Evolutionary conservation across 352 stramenopile genomes (phyloP).

Genomic region (Hyaloperonospora arabidopsidis): DNA sequence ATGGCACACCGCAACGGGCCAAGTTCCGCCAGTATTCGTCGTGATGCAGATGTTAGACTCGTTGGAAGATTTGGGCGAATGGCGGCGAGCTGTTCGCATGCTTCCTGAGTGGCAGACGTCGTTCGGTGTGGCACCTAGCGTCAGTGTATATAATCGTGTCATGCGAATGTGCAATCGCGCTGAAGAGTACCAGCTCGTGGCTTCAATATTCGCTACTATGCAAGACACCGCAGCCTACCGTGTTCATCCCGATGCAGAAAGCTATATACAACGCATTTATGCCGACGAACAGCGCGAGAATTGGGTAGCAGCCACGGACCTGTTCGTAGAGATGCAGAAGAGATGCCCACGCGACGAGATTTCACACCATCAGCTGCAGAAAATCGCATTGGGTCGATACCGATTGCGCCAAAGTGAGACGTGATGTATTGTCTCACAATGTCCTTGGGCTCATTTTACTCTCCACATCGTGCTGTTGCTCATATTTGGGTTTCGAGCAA

Average conservation of each 20-base stretch:
- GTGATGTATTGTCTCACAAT: constrained; percentile 10
- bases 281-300: constrained; percentile 55
- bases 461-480: constrained; percentile 2
- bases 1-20: constrained; percentile 26
- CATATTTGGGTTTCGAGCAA: constrained; percentile 40
- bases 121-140: constrained; percentile 41
- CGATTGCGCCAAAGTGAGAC: constrained; percentile 29
- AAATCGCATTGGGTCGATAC: constrained; percentile 62
- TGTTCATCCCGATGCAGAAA: constrained; percentile 41
- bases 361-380: constrained; percentile 35
- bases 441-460: background rate
- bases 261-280: constrained; percentile 72
- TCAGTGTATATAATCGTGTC: constrained; percentile 41
- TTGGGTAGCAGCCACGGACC: constrained; percentile 55
- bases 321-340: constrained; percentile 73
- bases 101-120: constrained; percentile 33
- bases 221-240: constrained; percentile 39
- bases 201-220: constrained; percentile 69
- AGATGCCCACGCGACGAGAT: constrained; percentile 48
- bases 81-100: constrained; percentile 39
- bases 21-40: constrained; percentile 23
- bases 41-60: constrained; percentile 42
- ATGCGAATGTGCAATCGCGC: constrained; percentile 66
- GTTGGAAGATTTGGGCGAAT: constrained; percentile 39
- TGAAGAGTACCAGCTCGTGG: constrained; percentile 37